Percentiles rank a stretch among this genome's conserved stretches.
phyloP scores from a whole-genome alignment of 495 filamentous ascomycete genomes.

The Aspergillus avenaceus region DNA sequence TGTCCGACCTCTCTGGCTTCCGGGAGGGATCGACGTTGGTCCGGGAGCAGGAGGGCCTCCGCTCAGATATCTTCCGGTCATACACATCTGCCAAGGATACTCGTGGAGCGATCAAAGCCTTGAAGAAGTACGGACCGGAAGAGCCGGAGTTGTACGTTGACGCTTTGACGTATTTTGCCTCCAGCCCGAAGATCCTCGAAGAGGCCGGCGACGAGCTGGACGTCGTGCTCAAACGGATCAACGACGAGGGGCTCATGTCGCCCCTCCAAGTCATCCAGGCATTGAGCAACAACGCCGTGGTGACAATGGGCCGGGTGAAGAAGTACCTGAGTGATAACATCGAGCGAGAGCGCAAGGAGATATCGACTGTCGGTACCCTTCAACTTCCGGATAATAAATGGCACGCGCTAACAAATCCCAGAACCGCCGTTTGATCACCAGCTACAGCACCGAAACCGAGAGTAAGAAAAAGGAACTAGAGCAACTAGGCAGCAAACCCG shows the following conservation, averaged over 20 bases:
- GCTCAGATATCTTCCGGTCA: conserved; percentile 94
- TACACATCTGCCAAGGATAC: conserved; percentile 95
- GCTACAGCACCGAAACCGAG: conserved; percentile 83
- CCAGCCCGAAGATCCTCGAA: conserved; percentile 70
- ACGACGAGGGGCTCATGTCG: conserved; percentile 87
- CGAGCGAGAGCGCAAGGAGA: conserved; percentile 80
- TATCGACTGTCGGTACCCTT: conserved; percentile 50
- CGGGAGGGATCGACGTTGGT: conserved; percentile 86
- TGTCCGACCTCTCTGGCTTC: conserved; percentile 91
- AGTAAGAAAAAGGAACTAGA: conserved; percentile 72
- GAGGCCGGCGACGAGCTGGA: conserved; percentile 83
- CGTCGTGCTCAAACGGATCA: conserved; percentile 77
- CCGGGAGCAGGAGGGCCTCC: conserved; percentile 85
- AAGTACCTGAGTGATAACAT: conserved; percentile 86
- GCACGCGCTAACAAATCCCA: conserved; percentile 27
- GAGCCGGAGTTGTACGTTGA: conserved; percentile 93
- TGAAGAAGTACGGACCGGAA: conserved; percentile 85
- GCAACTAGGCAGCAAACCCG: conserved; percentile 70
- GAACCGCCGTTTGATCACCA: conserved; percentile 77
- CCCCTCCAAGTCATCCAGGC: conserved; percentile 96
- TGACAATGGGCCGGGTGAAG: conserved; percentile 96
- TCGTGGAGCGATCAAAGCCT: conserved; percentile 77
- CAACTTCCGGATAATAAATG: neutral
- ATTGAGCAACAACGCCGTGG: conserved; percentile 75
- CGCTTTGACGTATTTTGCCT: conserved; percentile 90